phyloP scores from a whole-genome alignment of 2,329 filamentous ascomycete species.

The Boeremia exigua region DNA sequence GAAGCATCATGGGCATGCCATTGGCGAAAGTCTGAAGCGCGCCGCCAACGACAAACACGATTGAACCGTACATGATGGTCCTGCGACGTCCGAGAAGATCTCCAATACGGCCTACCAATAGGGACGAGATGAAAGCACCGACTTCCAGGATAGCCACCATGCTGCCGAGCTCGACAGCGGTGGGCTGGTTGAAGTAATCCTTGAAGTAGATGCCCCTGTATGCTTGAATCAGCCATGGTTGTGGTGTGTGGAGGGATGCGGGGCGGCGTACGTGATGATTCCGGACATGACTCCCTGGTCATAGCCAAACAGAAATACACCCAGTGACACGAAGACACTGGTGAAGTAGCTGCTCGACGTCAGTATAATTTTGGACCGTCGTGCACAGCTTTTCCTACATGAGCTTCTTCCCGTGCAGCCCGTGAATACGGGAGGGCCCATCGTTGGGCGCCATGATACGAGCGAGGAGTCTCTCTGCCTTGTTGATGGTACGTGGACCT shows the following conservation, averaged over 20 bases:
- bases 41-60: conserved; percentile 84
- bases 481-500: conserved; percentile 66
- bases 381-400: conserved; percentile 64
- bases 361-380: conserved; percentile 7
- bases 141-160: conserved; percentile 98
- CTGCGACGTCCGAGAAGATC: conserved; percentile 88
- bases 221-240: conserved; percentile 33
- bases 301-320: conserved; percentile 88
- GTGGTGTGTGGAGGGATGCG: conserved; percentile 24
- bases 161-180: conserved; percentile 85
- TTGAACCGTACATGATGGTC: conserved; percentile 92
- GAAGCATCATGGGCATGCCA: conserved; percentile 85
- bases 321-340: conserved; percentile 85
- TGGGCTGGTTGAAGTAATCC: conserved; percentile 90
- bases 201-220: conserved; percentile 83
- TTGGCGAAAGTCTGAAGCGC: conserved; percentile 81
- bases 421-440: conserved; percentile 74
- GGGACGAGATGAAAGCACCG: conserved; percentile 87
- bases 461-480: conserved; percentile 74
- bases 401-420: conserved; percentile 93
- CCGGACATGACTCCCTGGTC: conserved; percentile 89
- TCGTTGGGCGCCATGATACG: conserved; percentile 84
- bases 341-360: conserved; percentile 81
- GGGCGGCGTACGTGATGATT: conserved; percentile 67
- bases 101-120: conserved; percentile 85